Percentiles rank a stretch among this genome's conserved stretches.
phyloP scores from a whole-genome alignment of 1,284 basidiomycete genomes.

The Irpex sp. region DNA sequence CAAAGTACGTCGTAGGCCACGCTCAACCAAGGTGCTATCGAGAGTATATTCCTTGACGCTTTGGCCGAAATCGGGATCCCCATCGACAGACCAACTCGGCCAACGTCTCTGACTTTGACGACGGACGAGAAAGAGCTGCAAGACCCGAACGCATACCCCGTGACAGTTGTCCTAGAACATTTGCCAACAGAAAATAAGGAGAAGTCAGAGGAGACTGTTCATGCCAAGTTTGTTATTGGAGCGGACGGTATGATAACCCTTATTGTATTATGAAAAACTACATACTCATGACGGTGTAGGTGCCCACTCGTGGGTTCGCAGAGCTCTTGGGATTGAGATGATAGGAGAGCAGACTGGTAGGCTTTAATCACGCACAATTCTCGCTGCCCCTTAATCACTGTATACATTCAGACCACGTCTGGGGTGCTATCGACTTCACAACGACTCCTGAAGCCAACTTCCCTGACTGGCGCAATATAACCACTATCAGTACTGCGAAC shows the following conservation, averaged over 20 bases:
- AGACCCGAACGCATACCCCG: slow-evolving; percentile 55
- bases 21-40: slow-evolving; percentile 46
- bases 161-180: slow-evolving; percentile 58
- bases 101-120: slow-evolving; percentile 57
- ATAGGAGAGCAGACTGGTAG: slow-evolving; percentile 78
- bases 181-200: slow-evolving; percentile 34
- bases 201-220: slow-evolving; percentile 47
- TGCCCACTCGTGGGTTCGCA: slow-evolving; percentile 86
- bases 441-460: slow-evolving; percentile 77
- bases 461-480: slow-evolving; percentile 81
- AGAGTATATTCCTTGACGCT: slow-evolving; percentile 70
- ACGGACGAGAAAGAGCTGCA: slow-evolving; percentile 44
- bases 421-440: slow-evolving; percentile 76
- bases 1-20: neutral
- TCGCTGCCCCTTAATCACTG: slow-evolving; percentile 1
- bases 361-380: slow-evolving; percentile 20
- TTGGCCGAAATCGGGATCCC: slow-evolving; percentile 53
- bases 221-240: slow-evolving; percentile 63
- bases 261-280: neutral
- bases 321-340: slow-evolving; percentile 71
- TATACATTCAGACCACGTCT: slow-evolving; percentile 61
- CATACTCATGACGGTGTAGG: slow-evolving; percentile 30
- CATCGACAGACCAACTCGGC: slow-evolving; percentile 63
- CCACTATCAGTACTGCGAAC: slow-evolving; percentile 64
- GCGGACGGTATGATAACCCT: slow-evolving; percentile 47